These are phyloP conservation scores for Zea mays DNA, from an alignment of 176 grass and related monocot genomes.

Conservation along the genomic window DNA sequence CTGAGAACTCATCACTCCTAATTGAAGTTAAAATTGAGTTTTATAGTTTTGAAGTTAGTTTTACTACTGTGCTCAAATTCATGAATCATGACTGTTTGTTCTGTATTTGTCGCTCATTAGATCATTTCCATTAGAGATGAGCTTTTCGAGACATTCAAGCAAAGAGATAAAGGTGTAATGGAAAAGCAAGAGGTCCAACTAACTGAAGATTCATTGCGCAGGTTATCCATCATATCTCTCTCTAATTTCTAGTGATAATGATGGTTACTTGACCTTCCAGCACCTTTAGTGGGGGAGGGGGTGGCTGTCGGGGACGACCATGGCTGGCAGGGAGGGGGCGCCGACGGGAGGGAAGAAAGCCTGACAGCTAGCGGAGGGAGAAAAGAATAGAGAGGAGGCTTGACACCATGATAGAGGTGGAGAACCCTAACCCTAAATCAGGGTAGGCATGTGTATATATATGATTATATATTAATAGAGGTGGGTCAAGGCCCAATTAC, in stretches of 20 bases:
- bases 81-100: conserved; percentile 25
- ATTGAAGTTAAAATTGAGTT: not conserved
- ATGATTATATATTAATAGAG: too few species aligned
- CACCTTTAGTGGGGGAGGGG: too few species aligned
- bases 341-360: too few species aligned
- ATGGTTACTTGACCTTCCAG: not conserved
- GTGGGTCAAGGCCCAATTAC: too few species aligned
- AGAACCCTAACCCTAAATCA: too few species aligned
- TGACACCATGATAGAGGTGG: too few species aligned
- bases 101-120: conserved; percentile 51
- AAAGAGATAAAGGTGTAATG: conserved; percentile 85
- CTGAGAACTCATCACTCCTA: not conserved
- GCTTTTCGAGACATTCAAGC: conserved; percentile 93
- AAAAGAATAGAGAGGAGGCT: too few species aligned
- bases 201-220: conserved; percentile 76
- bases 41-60: conserved; percentile 32
- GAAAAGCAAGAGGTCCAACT: conserved; percentile 80
- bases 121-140: conserved; percentile 91
- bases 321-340: too few species aligned
- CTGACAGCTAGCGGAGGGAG: too few species aligned
- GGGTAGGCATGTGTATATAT: too few species aligned
- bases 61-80: not conserved
- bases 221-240: conserved; percentile 46
- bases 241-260: not conserved
- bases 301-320: too few species aligned